Evolutionary conservation across 495 filamentous ascomycete species (phyloP).

Genomic region (Penicillium diatomitis): DNA sequence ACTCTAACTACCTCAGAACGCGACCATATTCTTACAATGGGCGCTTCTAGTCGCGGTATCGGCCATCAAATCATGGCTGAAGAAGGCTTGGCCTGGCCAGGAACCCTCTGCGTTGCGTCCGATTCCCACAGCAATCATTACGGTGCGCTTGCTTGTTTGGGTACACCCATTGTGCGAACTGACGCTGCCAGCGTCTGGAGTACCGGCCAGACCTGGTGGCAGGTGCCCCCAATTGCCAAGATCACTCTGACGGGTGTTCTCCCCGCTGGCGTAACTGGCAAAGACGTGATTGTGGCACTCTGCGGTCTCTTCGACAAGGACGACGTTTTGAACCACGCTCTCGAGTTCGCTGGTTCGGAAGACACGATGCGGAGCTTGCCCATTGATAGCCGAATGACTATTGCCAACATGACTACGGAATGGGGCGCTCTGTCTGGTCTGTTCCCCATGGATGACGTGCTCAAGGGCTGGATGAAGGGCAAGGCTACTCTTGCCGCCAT

Average conservation of each 20-base stretch:
- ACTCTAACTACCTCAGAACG: background rate
- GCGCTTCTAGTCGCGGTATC: constrained; percentile 51
- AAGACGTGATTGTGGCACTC: constrained; percentile 88
- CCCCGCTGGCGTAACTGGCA: constrained; percentile 78
- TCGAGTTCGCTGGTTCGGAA: constrained; percentile 79
- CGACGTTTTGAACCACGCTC: constrained; percentile 85
- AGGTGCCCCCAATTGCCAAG: constrained; percentile 76
- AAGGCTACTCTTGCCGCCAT: constrained; percentile 66
- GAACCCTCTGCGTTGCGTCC: constrained; percentile 65
- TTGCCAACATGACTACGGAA: constrained; percentile 94
- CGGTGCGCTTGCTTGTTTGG: constrained; percentile 12
- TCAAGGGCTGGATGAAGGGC: constrained; percentile 65
- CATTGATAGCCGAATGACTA: constrained; percentile 71
- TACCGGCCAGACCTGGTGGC: constrained; percentile 79
- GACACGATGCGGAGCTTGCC: constrained; percentile 67
- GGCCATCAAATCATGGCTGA: constrained; percentile 89
- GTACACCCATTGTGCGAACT: constrained; percentile 74
- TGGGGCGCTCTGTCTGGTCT: constrained; percentile 79
- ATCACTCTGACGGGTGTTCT: constrained; percentile 69
- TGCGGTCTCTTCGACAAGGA: constrained; percentile 83
- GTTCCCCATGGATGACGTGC: constrained; percentile 72
- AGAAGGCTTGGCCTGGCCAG: constrained; percentile 76
- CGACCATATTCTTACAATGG: background rate
- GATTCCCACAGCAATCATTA: constrained; percentile 4
- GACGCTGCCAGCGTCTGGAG: constrained; percentile 86